phyloP scores from a whole-genome alignment of 495 filamentous ascomycete species.

The Aspergillus cristatus region DNA sequence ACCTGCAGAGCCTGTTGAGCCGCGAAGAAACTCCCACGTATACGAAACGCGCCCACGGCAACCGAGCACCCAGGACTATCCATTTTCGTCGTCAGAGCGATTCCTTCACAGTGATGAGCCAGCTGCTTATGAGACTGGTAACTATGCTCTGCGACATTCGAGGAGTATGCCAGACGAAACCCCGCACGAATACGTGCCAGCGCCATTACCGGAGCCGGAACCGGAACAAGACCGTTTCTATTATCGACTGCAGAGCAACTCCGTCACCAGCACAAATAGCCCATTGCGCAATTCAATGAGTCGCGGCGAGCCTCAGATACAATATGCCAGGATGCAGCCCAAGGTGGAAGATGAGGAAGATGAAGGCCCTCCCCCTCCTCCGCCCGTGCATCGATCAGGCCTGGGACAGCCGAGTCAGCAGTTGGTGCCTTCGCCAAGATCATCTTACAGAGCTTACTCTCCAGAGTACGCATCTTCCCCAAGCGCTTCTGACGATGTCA shows the following conservation, averaged over 20 bases:
- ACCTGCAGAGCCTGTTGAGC: constrained; percentile 10
- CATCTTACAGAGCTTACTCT: constrained; percentile 28
- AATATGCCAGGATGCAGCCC: constrained; percentile 53
- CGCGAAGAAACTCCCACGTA: constrained; percentile 2
- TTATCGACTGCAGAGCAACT: constrained; percentile 20
- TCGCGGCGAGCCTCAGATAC: constrained; percentile 23
- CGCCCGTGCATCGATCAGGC: constrained; percentile 37
- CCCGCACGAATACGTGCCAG: constrained; percentile 9
- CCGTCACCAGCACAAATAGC: constrained; percentile 10
- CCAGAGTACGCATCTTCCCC: constrained; percentile 18
- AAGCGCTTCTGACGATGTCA: constrained; percentile 12
- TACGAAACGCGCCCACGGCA: constrained; percentile 11
- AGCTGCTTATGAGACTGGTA: neutral
- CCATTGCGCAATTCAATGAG: constrained; percentile 9
- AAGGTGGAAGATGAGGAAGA: constrained; percentile 62
- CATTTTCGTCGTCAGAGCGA: constrained; percentile 5
- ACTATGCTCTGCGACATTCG: constrained; percentile 6
- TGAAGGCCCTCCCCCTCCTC: constrained; percentile 39
- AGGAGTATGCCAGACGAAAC: constrained; percentile 7
- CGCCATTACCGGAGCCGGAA: neutral
- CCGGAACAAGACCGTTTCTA: constrained; percentile 10
- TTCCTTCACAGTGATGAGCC: constrained; percentile 4
- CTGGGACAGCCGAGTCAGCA: constrained; percentile 19
- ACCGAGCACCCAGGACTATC: constrained; percentile 10
- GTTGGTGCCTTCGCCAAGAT: constrained; percentile 17